Evolutionary conservation across 139 green algal species (phyloP).

Genomic region (Coelastrella sp.): DNA sequence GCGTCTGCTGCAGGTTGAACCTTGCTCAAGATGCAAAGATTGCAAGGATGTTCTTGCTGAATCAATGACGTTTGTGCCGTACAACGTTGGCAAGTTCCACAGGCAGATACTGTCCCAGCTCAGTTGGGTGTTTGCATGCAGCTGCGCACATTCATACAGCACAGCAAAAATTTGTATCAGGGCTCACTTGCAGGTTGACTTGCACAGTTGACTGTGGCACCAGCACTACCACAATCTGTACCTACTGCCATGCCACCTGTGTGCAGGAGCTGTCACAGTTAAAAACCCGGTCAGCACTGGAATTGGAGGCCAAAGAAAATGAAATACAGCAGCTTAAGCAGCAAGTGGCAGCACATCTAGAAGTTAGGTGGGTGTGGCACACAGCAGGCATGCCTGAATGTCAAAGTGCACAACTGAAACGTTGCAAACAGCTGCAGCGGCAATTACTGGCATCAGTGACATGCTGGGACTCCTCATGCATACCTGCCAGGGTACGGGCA

Average conservation of each 20-base stretch:
- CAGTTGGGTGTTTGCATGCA: background rate
- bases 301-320: conserved; percentile 48
- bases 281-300: conserved; percentile 54
- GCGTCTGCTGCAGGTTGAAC: conserved; percentile 50
- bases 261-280: conserved; percentile 31
- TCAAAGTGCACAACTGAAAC: too few species aligned
- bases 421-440: too few species aligned
- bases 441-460: too few species aligned
- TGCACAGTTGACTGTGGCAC: too few species aligned
- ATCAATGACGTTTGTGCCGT: too few species aligned
- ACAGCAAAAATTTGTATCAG: too few species aligned
- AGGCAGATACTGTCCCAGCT: background rate
- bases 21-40: background rate
- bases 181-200: too few species aligned
- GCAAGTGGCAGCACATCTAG: conserved; percentile 47
- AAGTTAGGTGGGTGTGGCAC: conserved; percentile 14
- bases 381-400: background rate
- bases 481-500: too few species aligned
- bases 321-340: conserved; percentile 47
- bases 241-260: background rate
- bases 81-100: background rate
- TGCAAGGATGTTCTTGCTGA: background rate
- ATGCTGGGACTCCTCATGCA: too few species aligned
- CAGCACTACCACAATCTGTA: background rate
- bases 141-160: background rate